Evolutionary conservation across 768 basidiomycete species (phyloP).

Genomic region (Phlebiopsis gigantea): DNA sequence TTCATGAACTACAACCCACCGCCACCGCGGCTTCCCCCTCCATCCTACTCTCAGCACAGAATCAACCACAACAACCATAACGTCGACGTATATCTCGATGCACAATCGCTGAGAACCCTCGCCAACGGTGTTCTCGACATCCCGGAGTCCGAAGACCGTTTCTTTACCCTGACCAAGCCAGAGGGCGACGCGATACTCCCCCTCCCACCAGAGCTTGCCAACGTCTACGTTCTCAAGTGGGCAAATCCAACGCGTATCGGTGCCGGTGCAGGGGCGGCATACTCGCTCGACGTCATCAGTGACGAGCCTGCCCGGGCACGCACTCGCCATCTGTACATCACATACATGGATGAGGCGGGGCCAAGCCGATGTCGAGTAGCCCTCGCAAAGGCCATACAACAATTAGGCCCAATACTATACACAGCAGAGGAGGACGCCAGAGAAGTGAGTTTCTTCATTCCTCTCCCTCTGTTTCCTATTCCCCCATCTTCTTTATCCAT

Average conservation of each 20-base stretch:
- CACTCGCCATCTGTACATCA: slow-evolving; percentile 14
- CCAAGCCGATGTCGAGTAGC: slow-evolving; percentile 14
- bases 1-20: background rate
- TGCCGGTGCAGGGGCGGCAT: slow-evolving; percentile 11
- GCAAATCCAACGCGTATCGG: slow-evolving; percentile 14
- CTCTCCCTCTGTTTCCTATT: background rate
- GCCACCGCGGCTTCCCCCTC: background rate
- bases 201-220: background rate
- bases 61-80: background rate
- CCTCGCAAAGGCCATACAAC: slow-evolving; percentile 12
- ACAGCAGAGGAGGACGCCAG: slow-evolving; percentile 13
- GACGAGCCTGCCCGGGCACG: slow-evolving; percentile 9
- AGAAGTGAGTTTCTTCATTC: slow-evolving; percentile 13
- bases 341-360: slow-evolving; percentile 15
- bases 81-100: slow-evolving; percentile 11
- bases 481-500: background rate
- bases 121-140: slow-evolving; percentile 12
- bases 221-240: slow-evolving; percentile 13
- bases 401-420: slow-evolving; percentile 13
- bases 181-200: slow-evolving; percentile 6
- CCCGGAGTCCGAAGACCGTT: slow-evolving; percentile 11
- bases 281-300: slow-evolving; percentile 12
- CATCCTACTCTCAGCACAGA: background rate
- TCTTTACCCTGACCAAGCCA: slow-evolving; percentile 13
- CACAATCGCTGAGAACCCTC: slow-evolving; percentile 3